phyloP scores from a whole-genome alignment of 345 rosid species.

The Salix dunnii region DNA sequence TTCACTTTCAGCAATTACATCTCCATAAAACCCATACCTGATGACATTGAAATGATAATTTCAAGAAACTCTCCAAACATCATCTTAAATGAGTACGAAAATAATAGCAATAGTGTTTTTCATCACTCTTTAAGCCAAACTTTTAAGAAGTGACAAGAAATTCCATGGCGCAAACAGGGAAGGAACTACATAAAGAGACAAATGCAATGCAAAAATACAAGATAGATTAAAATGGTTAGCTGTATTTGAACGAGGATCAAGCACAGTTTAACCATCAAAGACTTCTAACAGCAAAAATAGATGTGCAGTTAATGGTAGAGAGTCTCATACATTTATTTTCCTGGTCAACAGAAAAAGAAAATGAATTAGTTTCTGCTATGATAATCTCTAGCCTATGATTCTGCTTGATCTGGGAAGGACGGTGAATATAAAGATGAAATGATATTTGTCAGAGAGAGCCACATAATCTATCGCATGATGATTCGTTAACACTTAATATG shows the following conservation, averaged over 20 bases:
- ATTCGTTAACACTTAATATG: not conserved
- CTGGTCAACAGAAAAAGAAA: no score
- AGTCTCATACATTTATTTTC: no score
- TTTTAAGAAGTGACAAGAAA: not conserved
- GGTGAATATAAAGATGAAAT: not conserved
- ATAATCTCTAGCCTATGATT: not conserved
- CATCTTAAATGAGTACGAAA: not conserved
- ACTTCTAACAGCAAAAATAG: no score
- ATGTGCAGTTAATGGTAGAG: no score
- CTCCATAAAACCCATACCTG: slow-evolving; percentile 97
- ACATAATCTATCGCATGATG: not conserved
- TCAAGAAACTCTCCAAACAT: not conserved
- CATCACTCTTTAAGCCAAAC: not conserved
- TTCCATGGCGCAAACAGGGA: not conserved
- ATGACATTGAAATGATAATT: slow-evolving; percentile 10
- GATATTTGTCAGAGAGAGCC: not conserved
- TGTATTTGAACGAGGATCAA: not conserved
- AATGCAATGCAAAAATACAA: not conserved
- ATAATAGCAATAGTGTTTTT: not conserved
- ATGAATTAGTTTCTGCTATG: no score
- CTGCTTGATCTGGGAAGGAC: not conserved
- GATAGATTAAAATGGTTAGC: not conserved
- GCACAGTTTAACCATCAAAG: not conserved
- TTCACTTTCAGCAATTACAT: slow-evolving; percentile 91
- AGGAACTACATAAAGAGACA: not conserved